phyloP scores from a whole-genome alignment of 192 early-diverging fungal genomes.

The Lobulomyces angularis region DNA sequence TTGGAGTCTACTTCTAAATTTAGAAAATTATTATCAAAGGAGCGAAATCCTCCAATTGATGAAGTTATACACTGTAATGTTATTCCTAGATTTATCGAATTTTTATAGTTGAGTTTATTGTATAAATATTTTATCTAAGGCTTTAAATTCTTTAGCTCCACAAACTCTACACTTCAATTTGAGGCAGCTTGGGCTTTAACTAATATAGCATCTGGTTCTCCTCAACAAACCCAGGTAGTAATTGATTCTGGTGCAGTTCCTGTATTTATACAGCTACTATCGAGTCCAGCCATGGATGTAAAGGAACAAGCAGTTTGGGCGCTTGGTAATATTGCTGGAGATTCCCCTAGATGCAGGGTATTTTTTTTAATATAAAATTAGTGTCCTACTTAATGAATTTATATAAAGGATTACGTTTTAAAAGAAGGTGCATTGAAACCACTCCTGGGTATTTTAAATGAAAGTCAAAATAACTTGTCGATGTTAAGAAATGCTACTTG shows the following conservation, averaged over 20 bases:
- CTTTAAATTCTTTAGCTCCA: slow-evolving; percentile 69
- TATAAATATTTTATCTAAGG: no score
- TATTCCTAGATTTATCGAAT: slow-evolving; percentile 89
- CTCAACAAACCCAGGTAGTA: slow-evolving; percentile 84
- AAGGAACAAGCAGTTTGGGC: slow-evolving; percentile 99
- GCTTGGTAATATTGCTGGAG: slow-evolving; percentile 97
- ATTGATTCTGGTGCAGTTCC: slow-evolving; percentile 88
- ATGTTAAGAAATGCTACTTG: slow-evolving; percentile 99
- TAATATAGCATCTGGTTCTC: slow-evolving; percentile 96
- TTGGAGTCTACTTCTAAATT: slow-evolving; percentile 72
- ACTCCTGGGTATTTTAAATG: slow-evolving; percentile 74
- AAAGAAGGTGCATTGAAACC: slow-evolving; percentile 69
- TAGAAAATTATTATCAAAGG: slow-evolving; percentile 82
- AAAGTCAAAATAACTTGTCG: slow-evolving; percentile 74
- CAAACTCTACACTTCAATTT: slow-evolving; percentile 84
- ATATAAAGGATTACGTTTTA: slow-evolving; percentile 88
- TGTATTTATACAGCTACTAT: slow-evolving; percentile 77
- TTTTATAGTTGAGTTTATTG: no score
- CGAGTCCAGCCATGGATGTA: slow-evolving; percentile 72
- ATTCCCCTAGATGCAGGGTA: slow-evolving; percentile 77
- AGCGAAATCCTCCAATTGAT: slow-evolving; percentile 92
- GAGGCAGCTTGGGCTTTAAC: slow-evolving; percentile 99
- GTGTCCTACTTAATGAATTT: no score
- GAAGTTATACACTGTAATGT: slow-evolving; percentile 88
- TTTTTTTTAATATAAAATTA: no score